Percentiles rank a stretch among this genome's conserved stretches.
These are phyloP conservation scores for Lepidopterella palustris DNA, from an alignment of 495 filamentous ascomycete genomes.

Conservation along the genomic window DNA sequence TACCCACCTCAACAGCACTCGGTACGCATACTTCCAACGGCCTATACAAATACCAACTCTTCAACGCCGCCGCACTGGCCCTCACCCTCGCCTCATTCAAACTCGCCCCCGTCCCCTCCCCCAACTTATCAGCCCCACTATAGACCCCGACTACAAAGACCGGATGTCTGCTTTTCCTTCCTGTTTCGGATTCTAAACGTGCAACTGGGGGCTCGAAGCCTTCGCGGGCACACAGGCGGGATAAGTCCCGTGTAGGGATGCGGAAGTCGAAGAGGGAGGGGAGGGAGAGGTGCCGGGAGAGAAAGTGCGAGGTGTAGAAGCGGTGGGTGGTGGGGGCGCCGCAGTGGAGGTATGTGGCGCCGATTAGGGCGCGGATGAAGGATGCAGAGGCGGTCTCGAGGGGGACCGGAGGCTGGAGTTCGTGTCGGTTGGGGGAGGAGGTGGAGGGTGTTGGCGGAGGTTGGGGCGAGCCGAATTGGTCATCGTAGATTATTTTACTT, in stretches of 20 bases:
- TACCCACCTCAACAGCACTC: constrained; percentile 63
- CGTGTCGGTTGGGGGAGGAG: constrained; percentile 9
- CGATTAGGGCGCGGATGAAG: constrained; percentile 75
- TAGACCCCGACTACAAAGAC: constrained; percentile 95
- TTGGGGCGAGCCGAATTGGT: constrained; percentile 65
- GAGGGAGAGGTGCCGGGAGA: constrained; percentile 72
- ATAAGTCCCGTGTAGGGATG: constrained; percentile 73
- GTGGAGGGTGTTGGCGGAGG: not conserved
- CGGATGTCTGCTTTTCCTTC: constrained; percentile 69
- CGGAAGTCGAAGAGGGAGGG: constrained; percentile 72
- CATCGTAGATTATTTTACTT: constrained; percentile 58
- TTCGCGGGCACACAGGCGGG: constrained; percentile 74
- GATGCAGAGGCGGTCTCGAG: constrained; percentile 46
- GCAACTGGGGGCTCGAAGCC: constrained; percentile 84
- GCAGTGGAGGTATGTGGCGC: constrained; percentile 75
- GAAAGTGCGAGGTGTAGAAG: constrained; percentile 77
- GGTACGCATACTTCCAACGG: constrained; percentile 67
- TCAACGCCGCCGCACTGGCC: constrained; percentile 76
- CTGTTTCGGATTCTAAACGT: constrained; percentile 80
- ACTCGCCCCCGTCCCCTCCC: constrained; percentile 71
- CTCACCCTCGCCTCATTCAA: constrained; percentile 68
- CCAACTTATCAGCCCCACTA: constrained; percentile 78
- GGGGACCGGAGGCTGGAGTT: constrained; percentile 14
- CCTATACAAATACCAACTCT: constrained; percentile 93
- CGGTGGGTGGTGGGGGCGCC: constrained; percentile 61